phyloP scores from a whole-genome alignment of 2,329 filamentous ascomycete genomes.

The Fusarium sororula region DNA sequence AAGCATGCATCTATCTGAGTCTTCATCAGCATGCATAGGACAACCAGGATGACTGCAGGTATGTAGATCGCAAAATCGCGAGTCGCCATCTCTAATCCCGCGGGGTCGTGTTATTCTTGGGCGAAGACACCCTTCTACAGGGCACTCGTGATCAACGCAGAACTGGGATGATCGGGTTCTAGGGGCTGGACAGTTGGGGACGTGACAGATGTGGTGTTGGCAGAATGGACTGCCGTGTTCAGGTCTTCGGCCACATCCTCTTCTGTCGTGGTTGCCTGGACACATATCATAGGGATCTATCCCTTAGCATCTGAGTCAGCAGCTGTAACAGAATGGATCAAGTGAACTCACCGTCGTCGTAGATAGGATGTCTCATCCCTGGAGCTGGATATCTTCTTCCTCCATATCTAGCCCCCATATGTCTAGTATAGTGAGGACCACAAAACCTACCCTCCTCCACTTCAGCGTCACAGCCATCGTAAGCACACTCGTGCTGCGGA shows the following conservation, averaged over 20 bases:
- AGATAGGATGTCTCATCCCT: constrained; percentile 21
- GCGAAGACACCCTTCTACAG: constrained; percentile 20
- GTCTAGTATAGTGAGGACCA: constrained; percentile 28
- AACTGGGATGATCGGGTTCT: constrained; percentile 24
- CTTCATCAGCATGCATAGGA: constrained; percentile 6
- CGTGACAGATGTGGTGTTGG: constrained; percentile 38
- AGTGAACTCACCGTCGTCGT: constrained; percentile 39
- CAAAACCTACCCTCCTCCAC: constrained; percentile 35
- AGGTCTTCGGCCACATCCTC: constrained; percentile 12
- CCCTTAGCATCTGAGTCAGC: not conserved
- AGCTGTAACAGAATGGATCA: not conserved
- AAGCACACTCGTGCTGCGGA: constrained; percentile 40
- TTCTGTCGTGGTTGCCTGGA: constrained; percentile 10
- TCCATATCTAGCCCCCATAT: constrained; percentile 5
- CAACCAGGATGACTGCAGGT: constrained; percentile 34
- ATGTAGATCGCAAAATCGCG: constrained; percentile 34
- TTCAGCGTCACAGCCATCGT: constrained; percentile 40
- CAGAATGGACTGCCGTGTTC: constrained; percentile 23
- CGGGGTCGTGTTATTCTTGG: constrained; percentile 2
- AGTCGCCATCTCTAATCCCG: not conserved
- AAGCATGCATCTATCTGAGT: constrained; percentile 23
- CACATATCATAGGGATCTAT: constrained; percentile 13
- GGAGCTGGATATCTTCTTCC: constrained; percentile 14
- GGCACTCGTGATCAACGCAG: constrained; percentile 33
- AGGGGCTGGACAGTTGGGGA: constrained; percentile 30